Evolutionary conservation across 495 filamentous ascomycete species (phyloP), one percentile per base, ranked within the genome.

Genomic region (Aspergillus affinis): DNA sequence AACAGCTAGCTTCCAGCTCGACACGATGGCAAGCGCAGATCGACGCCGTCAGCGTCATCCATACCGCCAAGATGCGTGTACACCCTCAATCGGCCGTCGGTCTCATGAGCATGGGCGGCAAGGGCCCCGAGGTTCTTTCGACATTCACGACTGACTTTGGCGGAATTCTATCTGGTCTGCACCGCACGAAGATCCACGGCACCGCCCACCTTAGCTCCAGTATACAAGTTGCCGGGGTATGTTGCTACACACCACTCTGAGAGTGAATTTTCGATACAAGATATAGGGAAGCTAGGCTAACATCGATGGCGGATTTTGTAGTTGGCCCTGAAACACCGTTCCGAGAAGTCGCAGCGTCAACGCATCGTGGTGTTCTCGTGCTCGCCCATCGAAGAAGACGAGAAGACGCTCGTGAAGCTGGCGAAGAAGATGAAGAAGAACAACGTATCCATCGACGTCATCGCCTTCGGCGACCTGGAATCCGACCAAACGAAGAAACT

Each of bases 341-440:
- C 96, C 75, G 97, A 98, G 75, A 97, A 97, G 69, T 90, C 89
- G 41, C 93, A 97, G 74, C 85, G 88, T 51, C 92, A 96, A 81
- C 90, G 94, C 61, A 96, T 98, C 72, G 88, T 98, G 71, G 91
- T 91, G 19, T 98, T 98, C 76, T 91, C 90, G 51, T 97, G 94
- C 81, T 93, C 90, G 4, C 90, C 92, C 45, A 88, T 98, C 67
- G 84, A 82, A 46, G 94, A 98, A 72, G 87, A 89, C 63, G 89
- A 97, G 75, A 92, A 92, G 76, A 83, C 85, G 15, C 83, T 98
- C 0, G 83, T 96, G 61, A 93, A 91, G 70, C 84, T 98, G 13
- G 92, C 93, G 15, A 95, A 91, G 78, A 93, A 93, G 78, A 97
- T 98, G 93, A 98, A 97, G 87, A 98, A 98, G 82, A 87, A 84